Base-by-base conservation (phyloP, 2,329 filamentous ascomycete species). In the Sporothrix variecibatus region DNA sequence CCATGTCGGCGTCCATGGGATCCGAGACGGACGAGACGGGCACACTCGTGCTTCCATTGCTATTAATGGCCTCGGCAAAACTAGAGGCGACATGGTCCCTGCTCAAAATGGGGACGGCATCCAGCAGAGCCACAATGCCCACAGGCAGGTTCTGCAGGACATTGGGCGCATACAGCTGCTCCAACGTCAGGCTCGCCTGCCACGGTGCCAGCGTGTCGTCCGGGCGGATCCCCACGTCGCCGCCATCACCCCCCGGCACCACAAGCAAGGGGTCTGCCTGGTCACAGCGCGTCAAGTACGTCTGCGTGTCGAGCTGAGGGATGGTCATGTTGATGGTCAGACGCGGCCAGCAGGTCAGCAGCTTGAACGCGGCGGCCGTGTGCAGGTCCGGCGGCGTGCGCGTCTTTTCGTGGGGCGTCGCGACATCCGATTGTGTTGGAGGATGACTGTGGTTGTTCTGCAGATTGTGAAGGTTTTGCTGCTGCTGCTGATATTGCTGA, bases 301-400 rank as follows among this genome's bases (percentile, higher is more conserved):
- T 64, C 60, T 64, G 20, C 60, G 60, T 40, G 60, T 64, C 31
- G 34, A 40, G 31, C 31, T 38, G 31, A 9, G 60, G 60, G 31
- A 64, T 64, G 20, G 60, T 64, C 60, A 64, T 64, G 34, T 64
- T 64, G 60, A 40, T 40, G 6, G 60, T 40, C 34, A 64, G 60
- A 17, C 20, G 60, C 31, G 60, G 60, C 60, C 60, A 64, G 60
- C 60, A 23, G 31, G 60, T 64, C 34, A 64, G 60, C 34, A 64
- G 31, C 31, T 64, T 40, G 60, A 64, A 64, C 4, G 60, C 60
- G 7, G 60, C 60, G 17, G 60, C 60, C 34, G 60, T 64, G 60
- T 64, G 60, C 31, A 64, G 60, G 9, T 64, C 60, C 17, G 60
- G 60, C 20, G 34, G 31, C 20, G 60, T 6, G 31, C 34, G 60